Conservation (phyloP, 2,329 filamentous ascomycete genomes). For the Exophiala mesophila region DNA sequence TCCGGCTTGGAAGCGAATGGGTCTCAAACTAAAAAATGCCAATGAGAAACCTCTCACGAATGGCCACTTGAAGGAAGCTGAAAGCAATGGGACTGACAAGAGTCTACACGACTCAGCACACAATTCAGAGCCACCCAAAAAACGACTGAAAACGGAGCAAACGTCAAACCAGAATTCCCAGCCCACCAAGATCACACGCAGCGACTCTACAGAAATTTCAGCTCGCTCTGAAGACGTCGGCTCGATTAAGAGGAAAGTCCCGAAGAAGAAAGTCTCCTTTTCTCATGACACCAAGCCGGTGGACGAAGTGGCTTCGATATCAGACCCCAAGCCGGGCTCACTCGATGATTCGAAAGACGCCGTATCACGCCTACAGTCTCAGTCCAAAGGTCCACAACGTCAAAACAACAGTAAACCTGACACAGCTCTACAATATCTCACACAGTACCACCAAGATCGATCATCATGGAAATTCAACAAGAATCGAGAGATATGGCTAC, state of each 20-base stretch:
- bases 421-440: slow-evolving; percentile 57
- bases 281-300: slow-evolving; percentile 55
- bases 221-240: neutral
- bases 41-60: slow-evolving; percentile 30
- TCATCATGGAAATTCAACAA: slow-evolving; percentile 93
- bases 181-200: neutral
- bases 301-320: slow-evolving; percentile 1
- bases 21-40: slow-evolving; percentile 55
- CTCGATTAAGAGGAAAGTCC: slow-evolving; percentile 1
- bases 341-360: slow-evolving; percentile 26
- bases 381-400: slow-evolving; percentile 23
- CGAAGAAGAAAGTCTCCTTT: slow-evolving; percentile 50
- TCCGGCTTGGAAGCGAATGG: slow-evolving; percentile 58
- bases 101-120: neutral
- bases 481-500: slow-evolving; percentile 76
- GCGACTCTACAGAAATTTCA: neutral
- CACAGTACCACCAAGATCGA: slow-evolving; percentile 66
- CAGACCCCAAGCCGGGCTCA: neutral
- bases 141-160: slow-evolving; percentile 13
- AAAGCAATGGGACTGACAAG: slow-evolving; percentile 4
- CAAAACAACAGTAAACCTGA: slow-evolving; percentile 19
- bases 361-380: slow-evolving; percentile 31
- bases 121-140: slow-evolving; percentile 14
- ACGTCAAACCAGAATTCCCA: neutral
- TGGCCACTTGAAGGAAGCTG: slow-evolving; percentile 6